Base-by-base conservation (phyloP, 2,329 filamentous ascomycete species). In the Aspergillus glaucus region DNA sequence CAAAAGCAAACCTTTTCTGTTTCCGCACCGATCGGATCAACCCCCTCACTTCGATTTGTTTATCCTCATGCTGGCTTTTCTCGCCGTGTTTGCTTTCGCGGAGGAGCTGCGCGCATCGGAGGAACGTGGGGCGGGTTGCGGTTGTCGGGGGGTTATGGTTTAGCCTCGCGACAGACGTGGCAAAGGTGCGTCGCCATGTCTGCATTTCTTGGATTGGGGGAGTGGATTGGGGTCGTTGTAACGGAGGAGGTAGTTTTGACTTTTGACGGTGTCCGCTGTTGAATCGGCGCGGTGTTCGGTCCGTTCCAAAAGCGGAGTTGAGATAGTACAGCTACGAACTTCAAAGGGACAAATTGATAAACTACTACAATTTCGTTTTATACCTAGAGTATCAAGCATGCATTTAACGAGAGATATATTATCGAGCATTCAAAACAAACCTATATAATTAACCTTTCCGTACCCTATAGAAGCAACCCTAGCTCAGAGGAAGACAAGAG, bases 11-110 rank as follows among this genome's bases (percentile, higher is more conserved):
- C 19, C 79, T 79, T 67, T 96, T 95, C 75, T 94, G 90, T 66
- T 88, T 87, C 53, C 92, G 81, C 51, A 95, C 84, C 3, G 88
- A 92, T 54, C 88, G 82, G 48, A 96, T 79, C 73, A 86, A 92
- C 52, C 91, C 92, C 64, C 86, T 79, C 58, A 95, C 75, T 49
- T 78, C 77, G 43, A 86, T 58, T 47, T 71, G 60, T 51, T 66
- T 60, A 51, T 69, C 61, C 50, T 72, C 68, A 21, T 68, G 56
- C 28, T 48, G 58, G 48, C 55, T 59, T 22, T 58, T 50, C 32
- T 55, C 60, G 17, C 55, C 55, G 43, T 58, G 53, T 44, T 56
- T 53, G 47, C 62, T 65, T 21, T 57, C 56, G 43, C 64, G 60
- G 46, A 71, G 66, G 44, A 72, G 59, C 49, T 72, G 66, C 21